Evolutionary conservation across 1,284 basidiomycete genomes (phyloP).

Genomic region (Rhodotorula sp.): DNA sequence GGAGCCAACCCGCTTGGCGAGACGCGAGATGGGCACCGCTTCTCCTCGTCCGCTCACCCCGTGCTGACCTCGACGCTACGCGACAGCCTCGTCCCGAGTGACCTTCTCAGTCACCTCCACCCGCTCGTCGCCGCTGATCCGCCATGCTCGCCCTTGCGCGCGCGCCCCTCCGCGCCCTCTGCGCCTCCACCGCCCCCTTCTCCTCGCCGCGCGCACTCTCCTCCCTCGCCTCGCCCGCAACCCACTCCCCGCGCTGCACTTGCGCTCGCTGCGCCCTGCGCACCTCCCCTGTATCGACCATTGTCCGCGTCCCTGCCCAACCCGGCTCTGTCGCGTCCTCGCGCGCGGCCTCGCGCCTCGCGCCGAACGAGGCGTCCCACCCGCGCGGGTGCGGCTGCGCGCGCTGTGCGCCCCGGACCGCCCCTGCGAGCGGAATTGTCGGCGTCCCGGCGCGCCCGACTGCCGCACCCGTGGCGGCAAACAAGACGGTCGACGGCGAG

Average conservation of each 20-base stretch:
- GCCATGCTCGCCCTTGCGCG: background rate
- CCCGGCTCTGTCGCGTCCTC: constrained; percentile 8
- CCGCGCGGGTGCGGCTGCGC: constrained; percentile 33
- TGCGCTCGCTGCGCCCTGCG: constrained; percentile 30
- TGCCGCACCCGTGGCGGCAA: background rate
- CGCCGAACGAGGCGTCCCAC: constrained; percentile 12
- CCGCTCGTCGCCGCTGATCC: background rate
- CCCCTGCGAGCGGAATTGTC: constrained; percentile 5
- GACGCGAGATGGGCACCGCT: no score
- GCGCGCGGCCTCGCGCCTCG: constrained; percentile 19
- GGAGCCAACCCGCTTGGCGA: no score
- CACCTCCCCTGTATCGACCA: constrained; percentile 12
- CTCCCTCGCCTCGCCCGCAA: constrained; percentile 18
- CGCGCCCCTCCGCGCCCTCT: background rate
- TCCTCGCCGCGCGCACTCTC: constrained; percentile 7
- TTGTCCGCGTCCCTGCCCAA: constrained; percentile 15
- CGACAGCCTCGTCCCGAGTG: background rate
- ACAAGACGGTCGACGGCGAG: background rate
- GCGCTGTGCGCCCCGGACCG: constrained; percentile 20
- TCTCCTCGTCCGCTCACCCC: no score
- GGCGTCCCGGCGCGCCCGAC: background rate
- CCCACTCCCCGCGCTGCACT: constrained; percentile 22
- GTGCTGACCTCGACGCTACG: background rate
- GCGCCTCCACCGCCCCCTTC: background rate
- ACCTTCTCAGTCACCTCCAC: no score